phyloP scores from a whole-genome alignment of 1,284 basidiomycete genomes.

The Cerrena zonata region DNA sequence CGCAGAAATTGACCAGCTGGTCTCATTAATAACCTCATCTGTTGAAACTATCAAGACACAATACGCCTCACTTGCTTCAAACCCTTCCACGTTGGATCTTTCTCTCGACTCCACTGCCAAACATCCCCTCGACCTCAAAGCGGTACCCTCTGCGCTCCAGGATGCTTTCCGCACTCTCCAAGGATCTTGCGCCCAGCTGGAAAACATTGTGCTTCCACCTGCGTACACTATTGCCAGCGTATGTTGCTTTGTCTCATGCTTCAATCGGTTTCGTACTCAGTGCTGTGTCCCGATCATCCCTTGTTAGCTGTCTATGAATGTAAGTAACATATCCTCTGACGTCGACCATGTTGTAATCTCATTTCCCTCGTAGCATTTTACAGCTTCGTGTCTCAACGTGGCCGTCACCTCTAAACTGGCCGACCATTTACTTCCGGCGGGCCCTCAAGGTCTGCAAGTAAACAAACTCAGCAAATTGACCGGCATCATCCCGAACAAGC shows the following conservation, averaged over 20 bases:
- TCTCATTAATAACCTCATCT: constrained; percentile 7
- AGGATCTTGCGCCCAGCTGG: constrained; percentile 8
- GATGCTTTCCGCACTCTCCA: constrained; percentile 5
- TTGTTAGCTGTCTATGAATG: background rate
- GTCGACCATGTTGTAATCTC: background rate
- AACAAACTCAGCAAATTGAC: constrained; percentile 25
- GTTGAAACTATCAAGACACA: constrained; percentile 2
- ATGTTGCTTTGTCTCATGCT: background rate
- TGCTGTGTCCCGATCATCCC: no score
- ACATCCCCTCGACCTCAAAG: background rate
- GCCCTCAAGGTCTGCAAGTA: constrained; percentile 29
- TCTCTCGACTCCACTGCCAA: background rate
- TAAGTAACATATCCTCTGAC: background rate
- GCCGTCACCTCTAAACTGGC: constrained; percentile 26
- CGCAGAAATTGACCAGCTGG: constrained; percentile 5
- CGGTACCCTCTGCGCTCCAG: background rate
- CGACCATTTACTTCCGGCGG: constrained; percentile 22
- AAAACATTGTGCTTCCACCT: constrained; percentile 1
- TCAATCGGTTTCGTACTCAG: no score
- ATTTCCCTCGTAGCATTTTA: background rate
- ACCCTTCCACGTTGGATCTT: background rate
- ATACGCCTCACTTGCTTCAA: background rate
- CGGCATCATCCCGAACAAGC: constrained; percentile 26
- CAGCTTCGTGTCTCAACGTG: constrained; percentile 6
- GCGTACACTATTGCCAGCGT: constrained; percentile 2